Evolutionary conservation across 2,329 filamentous ascomycete genomes (phyloP), one percentile per base, ranked within the genome.

Genomic region (Penicillium sp.): DNA sequence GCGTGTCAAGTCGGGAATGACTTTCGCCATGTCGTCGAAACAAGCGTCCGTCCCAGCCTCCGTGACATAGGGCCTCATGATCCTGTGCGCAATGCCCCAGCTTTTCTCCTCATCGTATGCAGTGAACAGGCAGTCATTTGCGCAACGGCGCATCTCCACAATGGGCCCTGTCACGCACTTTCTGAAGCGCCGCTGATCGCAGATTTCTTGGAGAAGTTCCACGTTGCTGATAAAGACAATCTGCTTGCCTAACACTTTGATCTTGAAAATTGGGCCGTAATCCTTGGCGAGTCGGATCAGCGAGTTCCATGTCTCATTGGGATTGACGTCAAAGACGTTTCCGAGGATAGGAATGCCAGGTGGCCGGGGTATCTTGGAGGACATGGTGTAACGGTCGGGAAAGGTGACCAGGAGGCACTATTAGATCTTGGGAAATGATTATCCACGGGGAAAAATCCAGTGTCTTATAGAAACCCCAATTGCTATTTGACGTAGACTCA

Each of bases 121-220:
- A 0, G 88, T 90, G 69, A 91, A 90, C 2, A 91, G 81, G 20
- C 88, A 88, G 78, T 89, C 87, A 59, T 85, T 80, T 1, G 87
- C 80, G 37, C 83, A 84, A 58, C 84, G 81, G 62, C 89, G 79
- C 48, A 91, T 81, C 69, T 89, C 72, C 6, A 76, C 67, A 2
- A 89, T 75, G 0, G 81, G 78, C 1, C 72, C 73, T 65, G 89
- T 90, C 20, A 81, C 72, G 54, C 66, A 70, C 66, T 76, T 77
- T 11, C 68, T 74, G 69, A 91, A 90, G 20, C 87, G 81, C 60
- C 80, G 85, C 73, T 91, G 86, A 59, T 91, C 85, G 67, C 86
- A 90, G 8, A 85, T 71, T 67, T 91, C 88, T 57, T 88, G 82
- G 35, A 89, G 76, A 0, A 90, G 76, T 39, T 81, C 82, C 17